Evolutionary conservation across 192 early-diverging fungal species (phyloP), one percentile per base, ranked within the genome.

Genomic region (Entophlyctis luteolus): DNA sequence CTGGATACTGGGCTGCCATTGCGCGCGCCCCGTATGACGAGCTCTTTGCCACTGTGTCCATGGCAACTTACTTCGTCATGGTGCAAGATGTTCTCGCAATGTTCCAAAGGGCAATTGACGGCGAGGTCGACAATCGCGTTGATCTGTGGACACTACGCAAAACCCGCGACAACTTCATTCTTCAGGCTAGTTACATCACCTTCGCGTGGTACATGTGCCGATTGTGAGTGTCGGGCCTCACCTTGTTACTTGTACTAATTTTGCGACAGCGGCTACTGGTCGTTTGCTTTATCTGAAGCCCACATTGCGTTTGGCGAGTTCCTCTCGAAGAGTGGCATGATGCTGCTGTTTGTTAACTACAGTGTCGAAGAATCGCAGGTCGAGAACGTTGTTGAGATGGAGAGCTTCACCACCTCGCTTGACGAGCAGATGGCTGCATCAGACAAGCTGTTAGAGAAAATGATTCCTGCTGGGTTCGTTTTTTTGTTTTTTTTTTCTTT

Each of bases 281-380:
- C 14, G 55, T 78, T 63, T 48, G 56, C 10, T 8, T 57, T 50
- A 18, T 68, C 70, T 20, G 77, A 78, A 63, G 29, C 57, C 18
- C 38, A 35, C 22, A 72, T 70, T 50, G 37, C 48, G 28, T 14
- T 75, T 8, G 71, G 52, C 20, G 77, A 78, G 37, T 69, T 78
- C 36, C 14, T 56, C n/a, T 63, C 70, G 52, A 78, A 78, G 39
- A 67, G 65, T 22, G 67, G 75, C 22, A 56, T 78, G 14, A 79
- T 77, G 49, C 48, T 79, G 12, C 49, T 79, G 1, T 54, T 79
- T 23, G 70, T 77, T 25, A 79, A 79, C 66, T 57, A 73, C 37
- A 72, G 75, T 10, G 63, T 79, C 20, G 78, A 79, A 59, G 68
- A 78, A 46, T 56, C 65, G 22, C 78, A 79, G 54, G 33, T n/a